Percentiles rank a stretch among this genome's conserved stretches.
Conservation (phyloP, 169 alveolate species). For the Plasmodium malariae region DNA sequence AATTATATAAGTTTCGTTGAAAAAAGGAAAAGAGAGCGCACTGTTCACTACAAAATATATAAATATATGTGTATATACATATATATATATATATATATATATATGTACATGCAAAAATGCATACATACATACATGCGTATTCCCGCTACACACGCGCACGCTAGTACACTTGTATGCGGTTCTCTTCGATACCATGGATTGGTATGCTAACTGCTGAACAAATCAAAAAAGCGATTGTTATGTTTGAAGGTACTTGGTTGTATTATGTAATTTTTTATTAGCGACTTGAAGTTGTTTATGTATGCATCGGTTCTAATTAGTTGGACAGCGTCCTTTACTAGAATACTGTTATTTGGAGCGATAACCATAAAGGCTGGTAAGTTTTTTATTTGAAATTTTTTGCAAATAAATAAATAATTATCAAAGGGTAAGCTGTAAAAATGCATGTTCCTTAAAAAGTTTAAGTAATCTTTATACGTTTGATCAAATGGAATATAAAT, state of each 20-base stretch:
- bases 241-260: constrained; percentile 26
- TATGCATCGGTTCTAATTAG: constrained; percentile 50
- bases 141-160: neutral
- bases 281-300: constrained; percentile 46
- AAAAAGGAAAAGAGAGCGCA: no score
- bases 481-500: constrained; percentile 72
- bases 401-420: constrained; percentile 55
- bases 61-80: constrained; percentile 7
- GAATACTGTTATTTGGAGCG: constrained; percentile 40
- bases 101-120: neutral
- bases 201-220: constrained; percentile 21
- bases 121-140: neutral
- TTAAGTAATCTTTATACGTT: constrained; percentile 55
- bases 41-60: neutral
- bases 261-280: constrained; percentile 36
- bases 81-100: neutral
- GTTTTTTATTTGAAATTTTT: constrained; percentile 43
- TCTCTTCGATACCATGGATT: neutral
- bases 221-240: constrained; percentile 47
- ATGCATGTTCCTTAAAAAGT: constrained; percentile 38
- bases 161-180: neutral
- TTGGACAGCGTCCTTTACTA: constrained; percentile 64
- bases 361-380: constrained; percentile 57
- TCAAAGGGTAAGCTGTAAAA: constrained; percentile 68
- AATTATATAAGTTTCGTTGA: neutral